Percentiles rank a stretch among this genome's conserved stretches.
Conservation (phyloP, 495 filamentous ascomycete species). For the Lineolata rhizophorae region DNA sequence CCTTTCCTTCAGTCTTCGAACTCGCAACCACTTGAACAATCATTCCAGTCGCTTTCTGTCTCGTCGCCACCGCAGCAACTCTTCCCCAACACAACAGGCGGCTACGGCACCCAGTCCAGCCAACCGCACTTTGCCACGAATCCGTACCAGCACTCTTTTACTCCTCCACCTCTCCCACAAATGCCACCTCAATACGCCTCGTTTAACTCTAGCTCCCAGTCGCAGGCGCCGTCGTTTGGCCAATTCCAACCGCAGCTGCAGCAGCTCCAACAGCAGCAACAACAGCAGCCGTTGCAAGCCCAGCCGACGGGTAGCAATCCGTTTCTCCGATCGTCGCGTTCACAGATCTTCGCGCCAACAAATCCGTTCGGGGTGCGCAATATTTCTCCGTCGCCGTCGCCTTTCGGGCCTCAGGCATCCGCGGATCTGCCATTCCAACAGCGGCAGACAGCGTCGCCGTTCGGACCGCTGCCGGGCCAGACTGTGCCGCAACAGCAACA, state of each 20-base stretch:
- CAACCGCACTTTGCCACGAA: slow-evolving; percentile 23
- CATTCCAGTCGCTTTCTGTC: slow-evolving; percentile 54
- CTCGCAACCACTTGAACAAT: slow-evolving; percentile 27
- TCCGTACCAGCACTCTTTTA: slow-evolving; percentile 20
- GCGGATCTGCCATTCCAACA: slow-evolving; percentile 1
- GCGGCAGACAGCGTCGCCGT: slow-evolving; percentile 15
- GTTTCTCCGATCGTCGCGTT: neutral
- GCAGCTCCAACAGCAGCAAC: slow-evolving; percentile 16
- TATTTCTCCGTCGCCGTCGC: neutral
- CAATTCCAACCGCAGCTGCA: slow-evolving; percentile 1
- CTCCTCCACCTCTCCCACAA: slow-evolving; percentile 37
- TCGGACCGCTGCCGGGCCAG: no score
- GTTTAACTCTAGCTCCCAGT: slow-evolving; percentile 7
- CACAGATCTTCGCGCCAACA: neutral
- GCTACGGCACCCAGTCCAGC: slow-evolving; percentile 33
- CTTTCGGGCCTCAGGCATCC: neutral
- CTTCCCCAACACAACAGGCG: slow-evolving; percentile 71
- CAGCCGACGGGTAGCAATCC: slow-evolving; percentile 6
- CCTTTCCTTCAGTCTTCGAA: slow-evolving; percentile 9
- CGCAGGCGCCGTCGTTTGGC: slow-evolving; percentile 5
- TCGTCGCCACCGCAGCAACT: slow-evolving; percentile 36
- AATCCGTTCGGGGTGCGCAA: neutral
- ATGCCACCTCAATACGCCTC: slow-evolving; percentile 28
- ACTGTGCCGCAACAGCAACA: slow-evolving; percentile 17
- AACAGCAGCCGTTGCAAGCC: slow-evolving; percentile 18